Conservation (phyloP, 2,329 filamentous ascomycete genomes). For the Fusarium pseudograminearum region DNA sequence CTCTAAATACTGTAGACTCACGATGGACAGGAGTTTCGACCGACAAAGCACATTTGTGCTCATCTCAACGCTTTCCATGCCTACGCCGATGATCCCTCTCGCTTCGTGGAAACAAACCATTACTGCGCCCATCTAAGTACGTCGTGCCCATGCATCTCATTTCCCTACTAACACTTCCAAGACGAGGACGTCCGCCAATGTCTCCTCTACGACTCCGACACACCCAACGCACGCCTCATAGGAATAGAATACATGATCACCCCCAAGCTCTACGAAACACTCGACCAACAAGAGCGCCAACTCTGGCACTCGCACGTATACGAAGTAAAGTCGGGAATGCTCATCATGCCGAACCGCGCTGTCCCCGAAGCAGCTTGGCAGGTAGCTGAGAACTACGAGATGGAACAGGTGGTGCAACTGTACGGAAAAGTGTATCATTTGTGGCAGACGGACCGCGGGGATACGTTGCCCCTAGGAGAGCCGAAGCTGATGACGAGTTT, state of each 20-base stretch:
- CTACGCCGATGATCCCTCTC: constrained; percentile 78
- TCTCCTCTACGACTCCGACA: constrained; percentile 81
- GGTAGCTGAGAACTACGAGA: constrained; percentile 79
- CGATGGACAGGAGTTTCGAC: constrained; percentile 69
- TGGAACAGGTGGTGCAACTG: constrained; percentile 78
- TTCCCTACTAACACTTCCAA: constrained; percentile 54
- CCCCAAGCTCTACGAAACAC: constrained; percentile 72
- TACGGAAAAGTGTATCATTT: constrained; percentile 90
- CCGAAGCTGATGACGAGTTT: constrained; percentile 68
- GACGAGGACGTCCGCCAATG: constrained; percentile 81
- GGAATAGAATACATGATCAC: constrained; percentile 92
- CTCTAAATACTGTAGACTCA: neutral
- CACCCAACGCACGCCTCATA: constrained; percentile 77
- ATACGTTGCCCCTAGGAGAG: constrained; percentile 65
- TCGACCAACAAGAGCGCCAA: constrained; percentile 74
- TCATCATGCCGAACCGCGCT: constrained; percentile 77
- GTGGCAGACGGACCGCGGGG: constrained; percentile 85
- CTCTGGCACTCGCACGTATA: constrained; percentile 84
- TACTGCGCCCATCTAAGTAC: constrained; percentile 81
- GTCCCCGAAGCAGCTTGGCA: constrained; percentile 77
- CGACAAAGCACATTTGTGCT: constrained; percentile 80
- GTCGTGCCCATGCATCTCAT: accelerated
- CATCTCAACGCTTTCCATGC: constrained; percentile 90
- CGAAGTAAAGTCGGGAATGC: constrained; percentile 82
- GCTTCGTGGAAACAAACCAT: constrained; percentile 82